These are phyloP conservation scores for Claviceps quebecensis DNA, from an alignment of 2,329 filamentous ascomycete genomes.

Conservation along the genomic window DNA sequence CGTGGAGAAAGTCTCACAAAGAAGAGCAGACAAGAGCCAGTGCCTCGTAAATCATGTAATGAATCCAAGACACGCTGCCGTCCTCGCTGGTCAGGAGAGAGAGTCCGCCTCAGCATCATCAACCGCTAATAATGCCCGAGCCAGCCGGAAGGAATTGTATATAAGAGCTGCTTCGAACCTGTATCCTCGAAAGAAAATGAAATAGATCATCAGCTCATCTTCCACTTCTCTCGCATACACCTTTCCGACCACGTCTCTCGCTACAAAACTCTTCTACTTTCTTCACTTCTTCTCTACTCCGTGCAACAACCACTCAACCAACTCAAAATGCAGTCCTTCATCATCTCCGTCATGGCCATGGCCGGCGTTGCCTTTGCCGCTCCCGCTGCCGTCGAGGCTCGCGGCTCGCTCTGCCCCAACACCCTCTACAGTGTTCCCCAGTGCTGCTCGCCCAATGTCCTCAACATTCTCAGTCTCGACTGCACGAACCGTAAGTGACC, in stretches of 20 bases:
- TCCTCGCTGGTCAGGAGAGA: background rate
- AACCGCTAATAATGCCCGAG: background rate
- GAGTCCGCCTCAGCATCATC: background rate
- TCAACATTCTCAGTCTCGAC: slow-evolving; percentile 3
- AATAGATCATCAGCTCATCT: background rate
- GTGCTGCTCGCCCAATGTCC: slow-evolving; percentile 6
- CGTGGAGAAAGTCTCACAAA: background rate
- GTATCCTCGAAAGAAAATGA: too few species aligned
- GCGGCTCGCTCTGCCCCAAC: slow-evolving; percentile 1
- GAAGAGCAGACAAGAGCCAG: background rate
- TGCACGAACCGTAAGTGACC: slow-evolving; percentile 5
- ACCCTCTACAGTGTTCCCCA: slow-evolving; percentile 3
- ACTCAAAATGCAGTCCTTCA: slow-evolving; percentile 3
- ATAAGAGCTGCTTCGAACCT: too few species aligned
- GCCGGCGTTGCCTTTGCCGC: slow-evolving; percentile 1
- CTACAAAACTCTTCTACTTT: background rate
- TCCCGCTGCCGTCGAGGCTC: slow-evolving; percentile 1
- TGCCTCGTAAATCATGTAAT: background rate
- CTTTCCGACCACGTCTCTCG: too few species aligned
- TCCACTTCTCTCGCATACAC: too few species aligned
- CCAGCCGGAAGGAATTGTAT: background rate
- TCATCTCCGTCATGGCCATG: slow-evolving; percentile 2
- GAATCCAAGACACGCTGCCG: background rate
- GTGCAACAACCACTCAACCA: background rate
- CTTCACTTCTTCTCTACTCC: background rate